Evolutionary conservation across 2,329 filamentous ascomycete species (phyloP).

Genomic region (Talaromyces pinophilus): DNA sequence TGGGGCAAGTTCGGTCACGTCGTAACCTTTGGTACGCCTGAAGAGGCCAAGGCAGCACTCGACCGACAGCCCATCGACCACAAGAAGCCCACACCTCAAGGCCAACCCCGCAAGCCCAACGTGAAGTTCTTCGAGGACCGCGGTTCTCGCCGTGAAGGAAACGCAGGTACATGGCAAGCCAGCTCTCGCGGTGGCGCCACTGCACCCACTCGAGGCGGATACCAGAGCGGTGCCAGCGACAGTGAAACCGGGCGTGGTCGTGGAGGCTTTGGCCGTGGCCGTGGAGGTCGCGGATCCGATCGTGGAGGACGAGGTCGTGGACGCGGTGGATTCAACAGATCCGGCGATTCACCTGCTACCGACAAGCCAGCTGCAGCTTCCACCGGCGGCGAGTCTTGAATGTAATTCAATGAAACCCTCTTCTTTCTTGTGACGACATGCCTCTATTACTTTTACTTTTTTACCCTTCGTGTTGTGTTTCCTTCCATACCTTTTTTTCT

Average conservation of each 20-base stretch:
- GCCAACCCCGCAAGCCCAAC: constrained; percentile 75
- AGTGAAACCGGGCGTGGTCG: constrained; percentile 64
- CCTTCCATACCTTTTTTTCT: constrained; percentile 18
- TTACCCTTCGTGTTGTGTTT: constrained; percentile 9
- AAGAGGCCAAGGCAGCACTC: constrained; percentile 80
- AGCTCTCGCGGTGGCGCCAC: constrained; percentile 65
- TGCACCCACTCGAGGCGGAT: constrained; percentile 68
- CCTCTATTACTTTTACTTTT: constrained; percentile 11
- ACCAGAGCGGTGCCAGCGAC: constrained; percentile 80
- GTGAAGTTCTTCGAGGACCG: constrained; percentile 80
- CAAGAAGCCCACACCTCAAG: constrained; percentile 67
- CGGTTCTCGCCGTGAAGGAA: constrained; percentile 49
- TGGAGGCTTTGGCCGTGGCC: constrained; percentile 58
- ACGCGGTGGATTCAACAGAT: constrained; percentile 47
- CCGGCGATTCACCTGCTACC: constrained; percentile 45
- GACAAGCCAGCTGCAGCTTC: constrained; percentile 39
- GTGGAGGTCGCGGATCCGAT: constrained; percentile 54
- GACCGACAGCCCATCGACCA: constrained; percentile 72
- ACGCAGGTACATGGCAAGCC: constrained; percentile 58
- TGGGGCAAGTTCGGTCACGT: constrained; percentile 73
- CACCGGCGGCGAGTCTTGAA: constrained; percentile 36
- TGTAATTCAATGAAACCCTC: constrained; percentile 22
- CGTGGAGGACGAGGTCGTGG: constrained; percentile 49
- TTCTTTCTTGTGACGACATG: constrained; percentile 21
- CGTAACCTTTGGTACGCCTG: constrained; percentile 75